phyloP scores from a whole-genome alignment of 108 stramenopile species.

The Fragilariopsis cylindrus region DNA sequence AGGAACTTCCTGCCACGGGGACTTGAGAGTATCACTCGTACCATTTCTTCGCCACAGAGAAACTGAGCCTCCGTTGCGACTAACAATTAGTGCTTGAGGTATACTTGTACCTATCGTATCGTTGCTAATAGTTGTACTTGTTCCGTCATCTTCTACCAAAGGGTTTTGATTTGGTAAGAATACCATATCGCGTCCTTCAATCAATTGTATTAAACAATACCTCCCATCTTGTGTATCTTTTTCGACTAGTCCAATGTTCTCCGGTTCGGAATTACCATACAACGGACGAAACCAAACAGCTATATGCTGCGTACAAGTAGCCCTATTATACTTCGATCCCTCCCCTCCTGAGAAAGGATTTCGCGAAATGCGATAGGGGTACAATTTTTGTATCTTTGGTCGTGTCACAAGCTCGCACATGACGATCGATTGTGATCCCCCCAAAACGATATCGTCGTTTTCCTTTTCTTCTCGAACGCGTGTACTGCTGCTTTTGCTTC shows the following conservation, averaged over 20 bases:
- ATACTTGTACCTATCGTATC: conserved; percentile 22
- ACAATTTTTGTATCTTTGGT: conserved; percentile 44
- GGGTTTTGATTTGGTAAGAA: conserved; percentile 51
- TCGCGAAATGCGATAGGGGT: conserved; percentile 62
- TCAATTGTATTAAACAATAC: conserved; percentile 19
- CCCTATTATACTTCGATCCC: too few relatives aligned
- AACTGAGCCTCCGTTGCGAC: conserved; percentile 47
- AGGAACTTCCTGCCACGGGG: conserved; percentile 16
- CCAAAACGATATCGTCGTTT: conserved; percentile 28
- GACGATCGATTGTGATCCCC: conserved; percentile 56
- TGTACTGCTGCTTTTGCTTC: neutral
- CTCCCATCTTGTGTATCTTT: conserved; percentile 12
- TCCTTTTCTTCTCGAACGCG: conserved; percentile 1
- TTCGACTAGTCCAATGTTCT: conserved; percentile 28
- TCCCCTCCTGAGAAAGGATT: conserved; percentile 8
- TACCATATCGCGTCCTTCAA: conserved; percentile 62
- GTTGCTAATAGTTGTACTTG: conserved; percentile 1
- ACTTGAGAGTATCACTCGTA: neutral
- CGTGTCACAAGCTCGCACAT: conserved; percentile 70
- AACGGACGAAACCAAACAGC: conserved; percentile 25
- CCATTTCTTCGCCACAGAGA: conserved; percentile 24
- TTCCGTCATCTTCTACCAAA: neutral
- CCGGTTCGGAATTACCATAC: conserved; percentile 4
- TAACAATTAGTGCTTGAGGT: conserved; percentile 60
- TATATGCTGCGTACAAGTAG: neutral